Evolutionary conservation across 2,329 filamentous ascomycete species (phyloP).

Genomic region (Aspergillus tamarii): DNA sequence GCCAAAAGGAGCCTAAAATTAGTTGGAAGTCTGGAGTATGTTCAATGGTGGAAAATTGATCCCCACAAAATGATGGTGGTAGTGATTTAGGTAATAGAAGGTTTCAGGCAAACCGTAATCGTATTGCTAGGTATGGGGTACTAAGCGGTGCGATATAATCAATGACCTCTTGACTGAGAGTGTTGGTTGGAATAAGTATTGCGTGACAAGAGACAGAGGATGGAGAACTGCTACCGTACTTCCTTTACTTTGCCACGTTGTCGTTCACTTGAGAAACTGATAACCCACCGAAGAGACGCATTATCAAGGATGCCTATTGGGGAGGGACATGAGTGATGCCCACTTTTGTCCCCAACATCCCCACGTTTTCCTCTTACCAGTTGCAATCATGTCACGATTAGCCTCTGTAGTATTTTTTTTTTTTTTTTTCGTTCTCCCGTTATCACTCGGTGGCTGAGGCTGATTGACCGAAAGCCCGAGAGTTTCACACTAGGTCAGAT

Average conservation of each 20-base stretch:
- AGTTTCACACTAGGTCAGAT: neutral
- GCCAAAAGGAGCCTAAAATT: neutral
- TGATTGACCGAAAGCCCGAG: neutral
- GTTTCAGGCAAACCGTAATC: neutral
- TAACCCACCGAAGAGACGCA: neutral
- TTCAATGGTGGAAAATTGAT: conserved; percentile 6
- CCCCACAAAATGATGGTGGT: conserved; percentile 1
- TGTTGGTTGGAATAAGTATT: neutral
- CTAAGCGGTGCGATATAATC: neutral
- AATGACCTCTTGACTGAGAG: neutral
- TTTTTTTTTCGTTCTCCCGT: neutral
- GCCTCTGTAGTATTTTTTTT: neutral
- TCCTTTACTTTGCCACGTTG: neutral
- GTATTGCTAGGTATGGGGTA: neutral
- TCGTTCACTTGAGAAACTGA: neutral
- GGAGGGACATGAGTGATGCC: neutral
- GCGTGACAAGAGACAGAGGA: neutral
- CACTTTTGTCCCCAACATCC: neutral
- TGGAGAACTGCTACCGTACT: neutral
- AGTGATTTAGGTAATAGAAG: neutral
- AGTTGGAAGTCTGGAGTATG: neutral
- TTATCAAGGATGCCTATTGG: neutral
- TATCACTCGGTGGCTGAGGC: conserved; percentile 2
- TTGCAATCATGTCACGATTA: conserved; percentile 3
- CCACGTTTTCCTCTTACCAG: conserved; percentile 1